phyloP scores from a whole-genome alignment of 2,329 filamentous ascomycete genomes.

The Metarhizium sp. region DNA sequence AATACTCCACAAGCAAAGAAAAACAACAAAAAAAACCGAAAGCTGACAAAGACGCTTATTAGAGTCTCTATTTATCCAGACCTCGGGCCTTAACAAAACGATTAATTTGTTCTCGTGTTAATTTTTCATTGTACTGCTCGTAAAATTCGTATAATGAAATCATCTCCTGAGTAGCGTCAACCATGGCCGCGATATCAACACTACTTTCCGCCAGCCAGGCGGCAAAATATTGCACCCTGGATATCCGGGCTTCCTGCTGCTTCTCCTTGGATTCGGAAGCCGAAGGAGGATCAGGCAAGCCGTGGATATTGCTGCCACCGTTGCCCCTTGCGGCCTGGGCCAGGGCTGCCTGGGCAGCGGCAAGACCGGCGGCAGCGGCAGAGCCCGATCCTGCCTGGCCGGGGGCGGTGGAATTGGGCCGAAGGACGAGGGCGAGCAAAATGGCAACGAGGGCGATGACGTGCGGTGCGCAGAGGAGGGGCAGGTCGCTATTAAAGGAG shows the following conservation, averaged over 20 bases:
- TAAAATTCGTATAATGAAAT: constrained; percentile 76
- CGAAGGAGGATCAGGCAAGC: constrained; percentile 7
- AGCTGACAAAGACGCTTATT: not conserved
- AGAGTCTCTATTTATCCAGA: constrained; percentile 36
- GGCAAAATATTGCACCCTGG: constrained; percentile 56
- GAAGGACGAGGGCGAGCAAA: constrained; percentile 72
- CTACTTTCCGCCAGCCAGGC: constrained; percentile 80
- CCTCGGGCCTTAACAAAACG: constrained; percentile 49
- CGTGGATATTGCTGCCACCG: constrained; percentile 6
- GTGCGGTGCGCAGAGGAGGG: constrained; percentile 77
- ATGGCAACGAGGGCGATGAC: constrained; percentile 81
- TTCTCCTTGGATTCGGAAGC: constrained; percentile 34
- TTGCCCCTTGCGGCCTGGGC: constrained; percentile 33
- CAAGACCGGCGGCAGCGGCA: constrained; percentile 32
- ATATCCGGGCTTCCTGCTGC: constrained; percentile 45
- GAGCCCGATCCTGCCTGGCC: constrained; percentile 20
- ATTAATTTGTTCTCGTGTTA: constrained; percentile 47
- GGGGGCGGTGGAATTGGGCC: constrained; percentile 37
- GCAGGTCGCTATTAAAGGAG: constrained; percentile 86
- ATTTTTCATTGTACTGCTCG: constrained; percentile 52
- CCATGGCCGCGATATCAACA: constrained; percentile 74
- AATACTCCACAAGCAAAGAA: not conserved
- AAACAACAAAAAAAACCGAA: not conserved
- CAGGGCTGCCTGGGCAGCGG: constrained; percentile 39
- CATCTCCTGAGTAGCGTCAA: constrained; percentile 85